Evolutionary conservation across 2,329 filamentous ascomycete genomes (phyloP).

Genomic region (Elsinoe batatas): DNA sequence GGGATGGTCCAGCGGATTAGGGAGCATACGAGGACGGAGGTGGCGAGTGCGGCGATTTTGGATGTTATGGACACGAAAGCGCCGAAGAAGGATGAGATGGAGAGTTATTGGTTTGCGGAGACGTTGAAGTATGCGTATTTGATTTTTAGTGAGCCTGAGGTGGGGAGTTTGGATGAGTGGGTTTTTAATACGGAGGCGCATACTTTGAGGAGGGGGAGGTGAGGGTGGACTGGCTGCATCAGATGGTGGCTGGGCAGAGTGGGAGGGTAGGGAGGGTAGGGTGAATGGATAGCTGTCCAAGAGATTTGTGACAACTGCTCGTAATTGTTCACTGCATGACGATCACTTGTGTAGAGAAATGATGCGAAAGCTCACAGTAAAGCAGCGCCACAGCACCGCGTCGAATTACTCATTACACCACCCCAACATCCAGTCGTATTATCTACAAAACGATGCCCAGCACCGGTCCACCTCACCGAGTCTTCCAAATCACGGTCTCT

Average conservation of each 20-base stretch:
- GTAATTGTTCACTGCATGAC: neutral
- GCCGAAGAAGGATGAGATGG: slow-evolving; percentile 51
- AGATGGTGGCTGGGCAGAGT: neutral
- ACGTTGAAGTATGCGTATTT: slow-evolving; percentile 60
- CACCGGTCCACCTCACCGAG: neutral
- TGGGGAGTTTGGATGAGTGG: slow-evolving; percentile 48
- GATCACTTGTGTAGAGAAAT: neutral
- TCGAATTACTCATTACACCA: slow-evolving; percentile 6
- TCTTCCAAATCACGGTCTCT: neutral
- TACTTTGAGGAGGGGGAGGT: neutral
- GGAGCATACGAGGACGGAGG: slow-evolving; percentile 49
- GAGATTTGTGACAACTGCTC: neutral
- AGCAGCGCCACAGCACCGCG: neutral
- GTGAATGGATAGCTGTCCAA: neutral
- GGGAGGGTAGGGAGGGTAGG: neutral
- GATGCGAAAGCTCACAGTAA: neutral
- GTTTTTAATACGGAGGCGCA: slow-evolving; percentile 14
- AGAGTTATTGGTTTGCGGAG: slow-evolving; percentile 56
- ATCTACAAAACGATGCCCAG: slow-evolving; percentile 2
- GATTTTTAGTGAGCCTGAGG: slow-evolving; percentile 49
- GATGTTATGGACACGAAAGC: slow-evolving; percentile 47
- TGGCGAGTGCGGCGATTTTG: slow-evolving; percentile 55
- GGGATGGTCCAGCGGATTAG: slow-evolving; percentile 59
- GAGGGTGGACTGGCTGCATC: neutral
- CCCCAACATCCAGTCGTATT: neutral